phyloP scores from a whole-genome alignment of 257 asterid genomes.

The Ophiorrhiza pumila region DNA sequence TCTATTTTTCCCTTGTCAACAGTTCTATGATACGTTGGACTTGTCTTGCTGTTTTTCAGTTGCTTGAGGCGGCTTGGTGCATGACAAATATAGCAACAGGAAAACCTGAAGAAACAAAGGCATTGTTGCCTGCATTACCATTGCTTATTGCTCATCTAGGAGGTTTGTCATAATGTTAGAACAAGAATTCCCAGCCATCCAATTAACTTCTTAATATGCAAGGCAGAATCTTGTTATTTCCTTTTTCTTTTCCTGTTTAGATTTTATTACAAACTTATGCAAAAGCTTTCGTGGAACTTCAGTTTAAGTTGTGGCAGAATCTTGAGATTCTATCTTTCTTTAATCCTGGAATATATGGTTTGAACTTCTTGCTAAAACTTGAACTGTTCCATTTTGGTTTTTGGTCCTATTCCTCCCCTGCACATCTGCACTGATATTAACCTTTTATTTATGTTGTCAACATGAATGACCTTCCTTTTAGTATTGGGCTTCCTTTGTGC shows the following conservation, averaged over 20 bases:
- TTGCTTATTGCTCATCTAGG: slow-evolving; percentile 94
- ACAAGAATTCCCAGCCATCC: not conserved
- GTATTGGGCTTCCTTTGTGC: not conserved
- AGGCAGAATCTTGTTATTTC: not conserved
- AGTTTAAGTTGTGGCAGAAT: not conserved
- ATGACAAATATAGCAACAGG: slow-evolving; percentile 97
- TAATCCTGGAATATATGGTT: not conserved
- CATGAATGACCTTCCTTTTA: not conserved
- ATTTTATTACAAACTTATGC: not conserved
- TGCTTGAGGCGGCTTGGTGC: slow-evolving; percentile 99
- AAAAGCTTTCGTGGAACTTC: not conserved
- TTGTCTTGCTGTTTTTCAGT: slow-evolving; percentile 35
- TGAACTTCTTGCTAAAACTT: not conserved
- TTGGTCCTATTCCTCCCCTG: too few relatives aligned
- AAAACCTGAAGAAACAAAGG: slow-evolving; percentile 84
- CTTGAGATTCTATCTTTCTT: not conserved
- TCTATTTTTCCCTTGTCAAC: not conserved
- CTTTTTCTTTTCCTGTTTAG: not conserved
- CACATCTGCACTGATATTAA: not conserved
- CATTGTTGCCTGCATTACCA: slow-evolving; percentile 85
- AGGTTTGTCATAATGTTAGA: slow-evolving; percentile 46
- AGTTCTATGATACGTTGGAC: not conserved
- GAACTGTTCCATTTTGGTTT: not conserved
- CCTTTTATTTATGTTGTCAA: not conserved
- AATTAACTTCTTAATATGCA: not conserved